phyloP scores from a whole-genome alignment of 2,329 filamentous ascomycete species.

The Monosporascus sp. region DNA sequence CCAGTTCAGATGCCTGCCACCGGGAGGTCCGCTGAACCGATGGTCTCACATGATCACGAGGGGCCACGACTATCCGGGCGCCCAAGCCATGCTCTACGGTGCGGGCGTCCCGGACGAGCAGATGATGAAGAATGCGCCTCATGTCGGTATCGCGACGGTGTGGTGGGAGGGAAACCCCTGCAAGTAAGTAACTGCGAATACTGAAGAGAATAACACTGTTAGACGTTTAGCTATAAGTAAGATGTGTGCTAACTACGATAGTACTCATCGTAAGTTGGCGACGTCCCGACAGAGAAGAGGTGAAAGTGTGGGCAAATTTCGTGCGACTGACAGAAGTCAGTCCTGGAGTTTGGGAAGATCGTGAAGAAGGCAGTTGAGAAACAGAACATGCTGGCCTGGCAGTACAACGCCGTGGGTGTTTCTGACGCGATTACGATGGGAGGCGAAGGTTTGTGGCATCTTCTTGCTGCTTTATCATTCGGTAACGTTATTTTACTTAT shows the following conservation, averaged over 20 bases:
- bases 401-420: constrained; percentile 86
- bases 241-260: constrained; percentile 7
- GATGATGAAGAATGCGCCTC: constrained; percentile 84
- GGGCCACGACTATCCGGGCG: constrained; percentile 85
- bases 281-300: not conserved
- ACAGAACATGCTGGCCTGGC: constrained; percentile 87
- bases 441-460: constrained; percentile 61
- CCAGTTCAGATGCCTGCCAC: constrained; percentile 46
- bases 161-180: constrained; percentile 99
- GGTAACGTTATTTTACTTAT: not conserved
- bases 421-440: constrained; percentile 96
- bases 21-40: constrained; percentile 64
- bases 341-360: constrained; percentile 81
- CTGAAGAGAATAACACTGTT: not conserved
- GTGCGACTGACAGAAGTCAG: constrained; percentile 30
- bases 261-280: constrained; percentile 25
- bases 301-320: not conserved
- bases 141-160: constrained; percentile 85
- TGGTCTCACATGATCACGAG: constrained; percentile 80
- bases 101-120: constrained; percentile 80
- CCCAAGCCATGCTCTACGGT: constrained; percentile 93
- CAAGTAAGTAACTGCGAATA: constrained; percentile 57
- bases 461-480: not conserved
- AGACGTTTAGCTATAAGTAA: not conserved
- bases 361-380: constrained; percentile 78